Conservation (phyloP, 2,329 filamentous ascomycete species). For the Stemphylium vesicarium region DNA sequence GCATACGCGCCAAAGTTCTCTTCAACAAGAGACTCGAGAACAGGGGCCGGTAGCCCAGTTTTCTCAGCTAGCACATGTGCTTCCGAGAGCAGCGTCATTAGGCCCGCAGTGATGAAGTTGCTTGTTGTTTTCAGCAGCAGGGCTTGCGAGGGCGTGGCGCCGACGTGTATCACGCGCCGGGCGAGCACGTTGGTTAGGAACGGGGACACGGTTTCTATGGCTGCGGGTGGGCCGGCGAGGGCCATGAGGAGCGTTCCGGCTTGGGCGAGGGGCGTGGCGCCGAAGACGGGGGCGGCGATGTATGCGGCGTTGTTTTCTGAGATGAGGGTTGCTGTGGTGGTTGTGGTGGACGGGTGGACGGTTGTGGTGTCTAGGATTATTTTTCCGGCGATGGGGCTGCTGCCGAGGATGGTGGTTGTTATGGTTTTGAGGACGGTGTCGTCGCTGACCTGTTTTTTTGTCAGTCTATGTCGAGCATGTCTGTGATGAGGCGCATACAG, state of each 20-base stretch:
- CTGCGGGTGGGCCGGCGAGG: conserved; percentile 51
- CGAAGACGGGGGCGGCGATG: conserved; percentile 58
- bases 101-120: conserved; percentile 58
- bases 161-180: conserved; percentile 53
- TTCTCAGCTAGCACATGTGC: conserved; percentile 59
- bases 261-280: conserved; percentile 57
- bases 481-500: conserved; percentile 31
- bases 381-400: conserved; percentile 46
- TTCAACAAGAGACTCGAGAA: conserved; percentile 53
- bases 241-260: conserved; percentile 57
- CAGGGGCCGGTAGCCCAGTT: conserved; percentile 49
- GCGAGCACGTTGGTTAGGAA: conserved; percentile 52
- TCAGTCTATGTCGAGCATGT: neutral
- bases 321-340: conserved; percentile 38
- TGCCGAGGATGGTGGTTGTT: conserved; percentile 28
- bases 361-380: conserved; percentile 59
- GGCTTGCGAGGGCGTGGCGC: conserved; percentile 53
- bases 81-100: conserved; percentile 59
- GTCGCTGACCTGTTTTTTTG: conserved; percentile 43
- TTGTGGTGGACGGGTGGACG: conserved; percentile 55
- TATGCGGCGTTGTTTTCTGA: conserved; percentile 42
- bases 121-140: conserved; percentile 58
- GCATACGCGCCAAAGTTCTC: conserved; percentile 41
- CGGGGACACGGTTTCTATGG: conserved; percentile 47
- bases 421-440: conserved; percentile 51